phyloP scores from a whole-genome alignment of 2,329 filamentous ascomycete genomes.

The Stachybotrys echinatus region DNA sequence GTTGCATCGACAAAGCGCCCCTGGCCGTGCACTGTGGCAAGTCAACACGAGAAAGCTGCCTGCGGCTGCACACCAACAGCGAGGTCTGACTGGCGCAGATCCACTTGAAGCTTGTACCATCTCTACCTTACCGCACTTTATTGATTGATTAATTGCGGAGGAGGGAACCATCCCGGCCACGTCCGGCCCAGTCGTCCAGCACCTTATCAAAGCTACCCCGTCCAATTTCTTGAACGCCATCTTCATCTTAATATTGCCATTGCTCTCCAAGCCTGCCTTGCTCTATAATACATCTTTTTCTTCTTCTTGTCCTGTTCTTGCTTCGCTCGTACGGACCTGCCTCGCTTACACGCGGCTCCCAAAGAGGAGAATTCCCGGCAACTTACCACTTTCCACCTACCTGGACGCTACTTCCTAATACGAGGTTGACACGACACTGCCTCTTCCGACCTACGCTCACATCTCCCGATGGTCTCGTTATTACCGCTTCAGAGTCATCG shows the following conservation, averaged over 20 bases:
- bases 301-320: not conserved
- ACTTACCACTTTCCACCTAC: too few relatives aligned
- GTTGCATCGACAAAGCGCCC: too few relatives aligned
- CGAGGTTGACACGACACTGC: not conserved
- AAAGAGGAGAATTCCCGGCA: too few relatives aligned
- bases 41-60: too few relatives aligned
- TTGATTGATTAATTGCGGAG: not conserved
- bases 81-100: slow-evolving; percentile 1
- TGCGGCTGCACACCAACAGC: too few relatives aligned
- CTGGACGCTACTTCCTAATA: not conserved
- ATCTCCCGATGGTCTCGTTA: slow-evolving; percentile 16
- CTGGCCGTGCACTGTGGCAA: not conserved
- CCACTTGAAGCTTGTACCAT: slow-evolving; percentile 15
- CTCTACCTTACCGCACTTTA: not conserved
- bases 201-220: not conserved
- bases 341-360: not conserved
- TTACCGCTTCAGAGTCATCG: slow-evolving; percentile 1
- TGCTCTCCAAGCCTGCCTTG: not conserved
- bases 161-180: not conserved
- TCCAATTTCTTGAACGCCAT: not conserved
- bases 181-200: not conserved
- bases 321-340: too few relatives aligned
- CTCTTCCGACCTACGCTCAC: not conserved
- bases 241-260: not conserved
- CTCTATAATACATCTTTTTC: not conserved